These are phyloP conservation scores for Lactarius vividus DNA, from an alignment of 768 basidiomycete genomes.

Conservation along the genomic window DNA sequence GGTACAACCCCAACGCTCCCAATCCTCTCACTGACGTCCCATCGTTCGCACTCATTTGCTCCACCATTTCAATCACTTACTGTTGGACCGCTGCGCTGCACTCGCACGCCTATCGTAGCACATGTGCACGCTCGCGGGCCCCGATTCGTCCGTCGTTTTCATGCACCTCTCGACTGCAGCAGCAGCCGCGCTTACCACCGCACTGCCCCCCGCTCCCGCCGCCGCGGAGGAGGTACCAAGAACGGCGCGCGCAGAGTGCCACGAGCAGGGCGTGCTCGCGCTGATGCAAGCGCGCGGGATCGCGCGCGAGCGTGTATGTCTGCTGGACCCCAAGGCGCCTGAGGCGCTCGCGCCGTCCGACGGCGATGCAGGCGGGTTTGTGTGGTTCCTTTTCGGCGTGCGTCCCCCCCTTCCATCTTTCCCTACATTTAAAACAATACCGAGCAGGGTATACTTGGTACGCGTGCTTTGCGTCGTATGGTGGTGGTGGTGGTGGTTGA, in stretches of 20 bases:
- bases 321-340: slow-evolving; percentile 90
- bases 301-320: slow-evolving; percentile 65
- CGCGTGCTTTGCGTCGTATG: background rate
- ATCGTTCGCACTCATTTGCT: background rate
- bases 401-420: background rate
- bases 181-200: slow-evolving; percentile 46
- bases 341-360: slow-evolving; percentile 70
- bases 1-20: background rate
- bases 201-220: slow-evolving; percentile 21
- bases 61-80: too few species aligned
- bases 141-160: slow-evolving; percentile 66
- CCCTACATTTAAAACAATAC: too few species aligned
- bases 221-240: slow-evolving; percentile 14
- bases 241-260: slow-evolving; percentile 35
- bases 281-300: slow-evolving; percentile 49
- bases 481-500: slow-evolving; percentile 2
- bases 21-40: background rate
- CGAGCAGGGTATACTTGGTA: slow-evolving; percentile 59
- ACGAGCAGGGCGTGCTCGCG: slow-evolving; percentile 53
- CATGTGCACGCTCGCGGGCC: slow-evolving; percentile 78
- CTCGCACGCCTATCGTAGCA: slow-evolving; percentile 46
- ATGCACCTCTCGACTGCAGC: slow-evolving; percentile 83
- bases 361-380: slow-evolving; percentile 61
- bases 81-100: too few species aligned
- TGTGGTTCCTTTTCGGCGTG: slow-evolving; percentile 88